Conservation (phyloP, 495 filamentous ascomycete genomes). For the Podospora conica region DNA sequence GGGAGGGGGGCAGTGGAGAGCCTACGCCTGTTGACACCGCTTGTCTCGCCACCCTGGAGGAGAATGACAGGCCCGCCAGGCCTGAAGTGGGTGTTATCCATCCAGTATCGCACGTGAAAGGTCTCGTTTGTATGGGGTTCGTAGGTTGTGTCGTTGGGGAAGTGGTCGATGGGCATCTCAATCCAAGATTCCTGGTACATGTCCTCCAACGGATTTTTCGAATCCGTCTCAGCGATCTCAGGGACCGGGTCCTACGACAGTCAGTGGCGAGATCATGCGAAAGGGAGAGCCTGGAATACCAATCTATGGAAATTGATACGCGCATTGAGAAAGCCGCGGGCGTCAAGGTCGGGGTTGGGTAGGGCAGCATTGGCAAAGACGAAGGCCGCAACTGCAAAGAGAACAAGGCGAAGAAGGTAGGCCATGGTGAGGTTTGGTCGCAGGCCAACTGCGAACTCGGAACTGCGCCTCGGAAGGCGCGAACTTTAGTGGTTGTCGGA, state of each 20-base stretch:
- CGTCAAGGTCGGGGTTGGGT: no score
- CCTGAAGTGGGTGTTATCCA: slow-evolving; percentile 60
- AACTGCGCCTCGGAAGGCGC: no score
- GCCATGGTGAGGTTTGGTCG: no score
- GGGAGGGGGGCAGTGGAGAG: no score
- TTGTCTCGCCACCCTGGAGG: slow-evolving; percentile 59
- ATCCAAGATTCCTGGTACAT: slow-evolving; percentile 46
- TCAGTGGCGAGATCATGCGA: background rate
- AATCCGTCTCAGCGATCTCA: background rate
- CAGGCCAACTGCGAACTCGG: no score
- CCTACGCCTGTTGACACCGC: slow-evolving; percentile 45
- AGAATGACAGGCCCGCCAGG: slow-evolving; percentile 68
- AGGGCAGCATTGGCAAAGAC: background rate
- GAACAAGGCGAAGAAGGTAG: no score
- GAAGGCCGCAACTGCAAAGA: no score
- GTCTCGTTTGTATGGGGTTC: slow-evolving; percentile 57
- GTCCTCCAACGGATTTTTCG: slow-evolving; percentile 1
- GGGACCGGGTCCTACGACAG: background rate
- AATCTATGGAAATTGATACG: background rate
- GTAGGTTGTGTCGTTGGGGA: slow-evolving; percentile 63
- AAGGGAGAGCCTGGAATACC: background rate
- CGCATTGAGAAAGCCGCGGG: no score
- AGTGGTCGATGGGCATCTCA: slow-evolving; percentile 66
- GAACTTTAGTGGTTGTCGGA: no score
- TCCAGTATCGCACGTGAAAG: slow-evolving; percentile 66